Evolutionary conservation across 306 rosid species (phyloP).

Genomic region (Dryas octopetala): DNA sequence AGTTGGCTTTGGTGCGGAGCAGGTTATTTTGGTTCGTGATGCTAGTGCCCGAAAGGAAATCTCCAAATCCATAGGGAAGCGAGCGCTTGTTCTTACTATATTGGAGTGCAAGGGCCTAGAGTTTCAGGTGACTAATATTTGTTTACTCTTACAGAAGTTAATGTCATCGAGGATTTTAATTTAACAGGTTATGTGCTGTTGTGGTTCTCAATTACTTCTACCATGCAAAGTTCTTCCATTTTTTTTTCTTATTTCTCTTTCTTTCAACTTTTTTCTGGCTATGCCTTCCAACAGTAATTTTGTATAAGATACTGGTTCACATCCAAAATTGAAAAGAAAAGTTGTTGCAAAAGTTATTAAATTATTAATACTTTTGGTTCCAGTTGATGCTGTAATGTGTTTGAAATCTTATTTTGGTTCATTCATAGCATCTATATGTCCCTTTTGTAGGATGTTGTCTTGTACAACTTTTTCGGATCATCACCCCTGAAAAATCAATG

Average conservation of each 20-base stretch:
- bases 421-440: not conserved
- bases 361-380: too few relatives aligned
- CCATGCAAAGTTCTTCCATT: not conserved
- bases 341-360: too few relatives aligned
- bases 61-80: conserved; percentile 45
- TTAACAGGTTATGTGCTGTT: too few relatives aligned
- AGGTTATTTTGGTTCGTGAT: conserved; percentile 76
- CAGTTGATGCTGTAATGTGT: too few relatives aligned
- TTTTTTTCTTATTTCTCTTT: not conserved
- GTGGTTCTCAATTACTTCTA: too few relatives aligned
- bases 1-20: conserved; percentile 75
- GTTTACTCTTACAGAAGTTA: too few relatives aligned
- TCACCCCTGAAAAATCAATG: conserved; percentile 56
- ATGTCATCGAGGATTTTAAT: too few relatives aligned
- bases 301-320: too few relatives aligned
- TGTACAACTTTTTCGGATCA: conserved; percentile 65
- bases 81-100: conserved; percentile 67
- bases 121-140: conserved; percentile 54
- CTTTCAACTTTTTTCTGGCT: too few relatives aligned
- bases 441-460: conserved; percentile 59
- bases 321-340: too few relatives aligned
- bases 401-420: not conserved
- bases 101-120: conserved; percentile 82
- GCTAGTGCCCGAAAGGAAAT: conserved; percentile 46
- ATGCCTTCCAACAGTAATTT: too few relatives aligned